phyloP scores from a whole-genome alignment of 2,329 filamentous ascomycete species.

The Cordyceps javanica region DNA sequence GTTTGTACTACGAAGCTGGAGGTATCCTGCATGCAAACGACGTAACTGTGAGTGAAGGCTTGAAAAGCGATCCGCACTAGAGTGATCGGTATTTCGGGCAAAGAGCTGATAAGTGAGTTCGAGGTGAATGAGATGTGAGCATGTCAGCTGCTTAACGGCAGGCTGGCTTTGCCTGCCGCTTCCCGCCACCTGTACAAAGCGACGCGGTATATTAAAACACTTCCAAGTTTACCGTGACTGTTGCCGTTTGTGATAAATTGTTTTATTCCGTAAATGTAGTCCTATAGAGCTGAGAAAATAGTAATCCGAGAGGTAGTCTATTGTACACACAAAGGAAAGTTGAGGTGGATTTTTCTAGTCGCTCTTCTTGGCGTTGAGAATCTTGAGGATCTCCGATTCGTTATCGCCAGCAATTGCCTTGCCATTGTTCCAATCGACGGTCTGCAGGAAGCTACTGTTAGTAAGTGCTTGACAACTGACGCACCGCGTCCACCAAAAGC shows the following conservation, averaged over 20 bases:
- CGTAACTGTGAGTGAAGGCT: background rate
- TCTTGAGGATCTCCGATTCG: slow-evolving; percentile 82
- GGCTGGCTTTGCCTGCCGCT: background rate
- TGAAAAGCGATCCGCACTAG: too few relatives aligned
- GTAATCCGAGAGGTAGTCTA: slow-evolving; percentile 3
- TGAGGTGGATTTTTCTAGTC: background rate
- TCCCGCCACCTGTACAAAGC: background rate
- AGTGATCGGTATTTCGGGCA: background rate
- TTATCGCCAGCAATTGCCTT: slow-evolving; percentile 71
- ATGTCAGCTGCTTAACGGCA: background rate
- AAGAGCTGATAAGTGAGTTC: slow-evolving; percentile 16
- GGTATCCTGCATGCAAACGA: background rate
- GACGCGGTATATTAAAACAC: too few relatives aligned
- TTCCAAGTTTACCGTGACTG: background rate
- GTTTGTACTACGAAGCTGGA: background rate
- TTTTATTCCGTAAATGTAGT: background rate
- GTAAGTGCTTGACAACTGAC: background rate
- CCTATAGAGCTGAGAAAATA: slow-evolving; percentile 3
- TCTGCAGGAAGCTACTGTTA: slow-evolving; percentile 26
- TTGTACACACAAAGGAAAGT: slow-evolving; percentile 14
- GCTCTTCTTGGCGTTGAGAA: slow-evolving; percentile 56
- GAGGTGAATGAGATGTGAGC: slow-evolving; percentile 4
- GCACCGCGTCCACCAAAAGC: background rate
- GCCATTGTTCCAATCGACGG: slow-evolving; percentile 93
- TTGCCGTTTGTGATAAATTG: background rate